Conservation (phyloP, 2,329 filamentous ascomycete genomes). For the Colletotrichum orbiculare region DNA sequence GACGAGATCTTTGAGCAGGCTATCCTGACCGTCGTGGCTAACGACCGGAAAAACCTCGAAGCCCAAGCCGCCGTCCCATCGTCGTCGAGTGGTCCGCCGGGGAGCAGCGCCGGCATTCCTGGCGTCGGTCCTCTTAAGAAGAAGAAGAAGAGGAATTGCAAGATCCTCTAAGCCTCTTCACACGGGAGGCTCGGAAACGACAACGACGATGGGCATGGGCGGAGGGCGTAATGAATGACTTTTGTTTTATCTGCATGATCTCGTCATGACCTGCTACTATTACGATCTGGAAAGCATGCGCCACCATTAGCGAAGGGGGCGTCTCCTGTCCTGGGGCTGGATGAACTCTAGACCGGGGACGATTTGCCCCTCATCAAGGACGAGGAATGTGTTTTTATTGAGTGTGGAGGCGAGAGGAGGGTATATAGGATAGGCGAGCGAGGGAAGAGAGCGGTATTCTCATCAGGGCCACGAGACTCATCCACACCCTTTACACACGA, state of each 20-base stretch:
- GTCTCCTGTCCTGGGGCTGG: slow-evolving; percentile 36
- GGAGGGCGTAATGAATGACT: slow-evolving; percentile 39
- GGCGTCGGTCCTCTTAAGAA: slow-evolving; percentile 68
- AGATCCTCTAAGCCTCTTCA: slow-evolving; percentile 70
- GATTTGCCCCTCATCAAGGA: slow-evolving; percentile 23
- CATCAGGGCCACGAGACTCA: slow-evolving; percentile 25
- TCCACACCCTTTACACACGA: slow-evolving; percentile 35
- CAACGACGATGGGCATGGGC: slow-evolving; percentile 27
- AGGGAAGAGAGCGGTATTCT: slow-evolving; percentile 9
- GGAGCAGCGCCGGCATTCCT: slow-evolving; percentile 49
- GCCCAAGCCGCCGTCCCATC: slow-evolving; percentile 53
- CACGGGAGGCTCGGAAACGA: slow-evolving; percentile 21
- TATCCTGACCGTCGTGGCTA: slow-evolving; percentile 88
- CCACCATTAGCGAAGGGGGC: slow-evolving; percentile 36
- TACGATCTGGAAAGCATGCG: slow-evolving; percentile 39
- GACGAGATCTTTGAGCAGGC: slow-evolving; percentile 96
- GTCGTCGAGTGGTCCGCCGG: slow-evolving; percentile 48
- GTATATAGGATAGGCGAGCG: slow-evolving; percentile 25
- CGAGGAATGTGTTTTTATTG: slow-evolving; percentile 19
- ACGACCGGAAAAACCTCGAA: slow-evolving; percentile 75
- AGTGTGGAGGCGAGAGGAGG: slow-evolving; percentile 14
- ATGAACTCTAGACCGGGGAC: slow-evolving; percentile 35
- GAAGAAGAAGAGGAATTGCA: slow-evolving; percentile 87
- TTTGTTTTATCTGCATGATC: slow-evolving; percentile 41
- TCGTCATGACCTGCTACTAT: slow-evolving; percentile 47